These are phyloP conservation scores for Colletotrichum magnum DNA, from an alignment of 2,329 filamentous ascomycete species.

Conservation along the genomic window DNA sequence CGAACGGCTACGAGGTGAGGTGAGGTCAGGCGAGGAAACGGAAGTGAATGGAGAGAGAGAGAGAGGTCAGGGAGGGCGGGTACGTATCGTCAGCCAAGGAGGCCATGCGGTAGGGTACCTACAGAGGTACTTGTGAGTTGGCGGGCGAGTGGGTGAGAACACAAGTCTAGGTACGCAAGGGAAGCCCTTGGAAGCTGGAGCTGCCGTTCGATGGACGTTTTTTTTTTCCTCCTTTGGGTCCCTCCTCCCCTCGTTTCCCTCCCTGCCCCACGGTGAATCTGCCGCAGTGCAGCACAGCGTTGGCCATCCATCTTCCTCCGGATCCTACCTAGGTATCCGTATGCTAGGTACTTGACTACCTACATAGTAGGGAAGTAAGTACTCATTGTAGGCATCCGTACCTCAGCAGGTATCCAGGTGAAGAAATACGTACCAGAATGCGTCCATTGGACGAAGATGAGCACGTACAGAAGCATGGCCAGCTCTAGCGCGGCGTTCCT, in stretches of 20 bases:
- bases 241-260: neutral
- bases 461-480: neutral
- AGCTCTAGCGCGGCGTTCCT: conserved; percentile 28
- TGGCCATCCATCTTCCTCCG: conserved; percentile 3
- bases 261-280: conserved; percentile 5
- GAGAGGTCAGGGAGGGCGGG: conserved; percentile 2
- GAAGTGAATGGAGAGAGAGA: conserved; percentile 2
- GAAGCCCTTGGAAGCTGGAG: neutral
- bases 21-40: conserved; percentile 11
- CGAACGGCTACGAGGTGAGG: neutral
- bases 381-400: too few relatives aligned
- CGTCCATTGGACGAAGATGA: too few relatives aligned
- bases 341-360: too few relatives aligned
- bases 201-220: neutral
- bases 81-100: conserved; percentile 26
- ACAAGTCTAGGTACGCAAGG: conserved; percentile 4
- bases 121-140: neutral
- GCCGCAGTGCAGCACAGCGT: conserved; percentile 4
- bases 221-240: neutral
- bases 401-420: neutral
- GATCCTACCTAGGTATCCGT: too few relatives aligned
- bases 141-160: neutral
- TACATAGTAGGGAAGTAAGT: too few relatives aligned
- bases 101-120: neutral
- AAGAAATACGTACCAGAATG: neutral